Base-by-base conservation (phyloP, 768 basidiomycete genomes). In the Boletellus ananiceps region DNA sequence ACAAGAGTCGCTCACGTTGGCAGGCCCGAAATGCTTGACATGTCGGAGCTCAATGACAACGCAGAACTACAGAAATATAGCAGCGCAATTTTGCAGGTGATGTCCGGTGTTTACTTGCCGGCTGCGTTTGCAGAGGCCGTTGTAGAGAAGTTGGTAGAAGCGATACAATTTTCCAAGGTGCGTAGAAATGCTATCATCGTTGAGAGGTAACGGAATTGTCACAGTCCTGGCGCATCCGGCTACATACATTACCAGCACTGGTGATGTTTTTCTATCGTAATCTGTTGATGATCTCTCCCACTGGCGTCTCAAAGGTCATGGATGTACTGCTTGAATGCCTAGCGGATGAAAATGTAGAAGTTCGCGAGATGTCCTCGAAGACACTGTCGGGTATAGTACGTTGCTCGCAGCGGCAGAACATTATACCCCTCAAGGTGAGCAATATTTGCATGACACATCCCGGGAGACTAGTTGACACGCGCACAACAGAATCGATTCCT, bases 221-320 rank as follows among this genome's bases (percentile, higher is more conserved):
- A 33, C 52, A 93, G 90, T 92, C 89, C 7, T 96, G 93, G 93
- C 80, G 89, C 47, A 91, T 93, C 59, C 84, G 91, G 4, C 74
- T 92, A 32, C 86, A 93, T 68, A 85, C 88, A 18, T 71, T 95
- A 50, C 93, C 93, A n/a, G 83, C 88, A 25, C 69, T 96, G 52
- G 84, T 90, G 27, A 84, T 93, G 32, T 90, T 94, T 68, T 94
- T 92, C 74, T 94, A 93, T 68, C 81, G 92, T 40, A 93, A 94
- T 63, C 76, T 94, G 48, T 69, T 92, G 51, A 79, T 83, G 47
- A 80, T 94, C 41, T 81, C 88, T 33, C 76, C 83, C 41, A 69
- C 75, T 16, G 81, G 80, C 33, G 78, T 89, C 40, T 74, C 78
- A 25, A 80, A 77, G 58, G 80, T 92, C 52, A 84, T 93, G 82